Evolutionary conservation across 2,329 filamentous ascomycete species (phyloP).

Genomic region (Xenoacremonium recifei): DNA sequence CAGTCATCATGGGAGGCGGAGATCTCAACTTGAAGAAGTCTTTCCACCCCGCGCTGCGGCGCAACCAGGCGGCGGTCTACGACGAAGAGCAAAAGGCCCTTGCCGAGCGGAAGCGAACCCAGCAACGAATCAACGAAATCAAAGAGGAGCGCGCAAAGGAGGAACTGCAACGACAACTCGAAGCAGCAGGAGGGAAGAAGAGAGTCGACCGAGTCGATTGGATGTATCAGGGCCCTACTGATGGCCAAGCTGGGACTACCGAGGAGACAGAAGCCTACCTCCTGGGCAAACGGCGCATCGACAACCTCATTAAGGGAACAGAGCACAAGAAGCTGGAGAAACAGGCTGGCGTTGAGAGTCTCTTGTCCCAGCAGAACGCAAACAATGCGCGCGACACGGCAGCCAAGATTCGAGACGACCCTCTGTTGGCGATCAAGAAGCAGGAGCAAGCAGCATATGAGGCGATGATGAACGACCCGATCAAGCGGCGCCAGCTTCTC

Average conservation of each 20-base stretch:
- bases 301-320: slow-evolving; percentile 74
- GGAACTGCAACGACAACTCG: slow-evolving; percentile 86
- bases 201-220: slow-evolving; percentile 85
- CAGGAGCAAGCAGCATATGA: slow-evolving; percentile 83
- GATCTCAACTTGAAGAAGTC: slow-evolving; percentile 94
- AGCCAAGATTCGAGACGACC: slow-evolving; percentile 85
- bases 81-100: slow-evolving; percentile 89
- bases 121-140: slow-evolving; percentile 87
- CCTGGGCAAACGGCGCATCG: slow-evolving; percentile 87
- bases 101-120: slow-evolving; percentile 90
- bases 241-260: slow-evolving; percentile 69
- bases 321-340: slow-evolving; percentile 82
- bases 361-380: slow-evolving; percentile 64
- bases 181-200: slow-evolving; percentile 81
- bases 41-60: slow-evolving; percentile 89
- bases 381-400: slow-evolving; percentile 78
- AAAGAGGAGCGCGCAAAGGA: slow-evolving; percentile 91
- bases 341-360: slow-evolving; percentile 57
- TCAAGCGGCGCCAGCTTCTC: slow-evolving; percentile 65
- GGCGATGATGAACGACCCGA: slow-evolving; percentile 75
- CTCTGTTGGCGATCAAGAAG: slow-evolving; percentile 87
- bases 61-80: slow-evolving; percentile 89
- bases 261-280: slow-evolving; percentile 95
- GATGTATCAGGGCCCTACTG: slow-evolving; percentile 92
- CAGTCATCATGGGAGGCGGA: slow-evolving; percentile 77